Conservation (phyloP, 2,329 filamentous ascomycete species). For the Microdochium paspali region DNA sequence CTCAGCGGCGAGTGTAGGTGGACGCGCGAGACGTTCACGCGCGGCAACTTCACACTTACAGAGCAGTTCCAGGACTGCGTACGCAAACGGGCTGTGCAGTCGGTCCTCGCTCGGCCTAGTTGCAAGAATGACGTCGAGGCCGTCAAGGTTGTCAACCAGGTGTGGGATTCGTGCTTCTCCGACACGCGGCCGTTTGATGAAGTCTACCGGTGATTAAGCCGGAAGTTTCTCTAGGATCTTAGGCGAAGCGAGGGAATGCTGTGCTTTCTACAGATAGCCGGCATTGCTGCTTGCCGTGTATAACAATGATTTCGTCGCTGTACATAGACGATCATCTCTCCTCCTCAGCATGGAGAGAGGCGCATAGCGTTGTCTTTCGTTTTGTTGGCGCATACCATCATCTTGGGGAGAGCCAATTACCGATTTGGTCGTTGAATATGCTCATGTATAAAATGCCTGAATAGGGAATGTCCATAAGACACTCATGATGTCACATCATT, state of each 20-base stretch:
- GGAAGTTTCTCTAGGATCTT: not conserved
- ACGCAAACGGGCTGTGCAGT: slow-evolving; percentile 67
- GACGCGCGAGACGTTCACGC: slow-evolving; percentile 73
- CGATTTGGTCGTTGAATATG: no score
- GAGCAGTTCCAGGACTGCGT: slow-evolving; percentile 94
- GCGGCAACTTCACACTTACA: slow-evolving; percentile 80
- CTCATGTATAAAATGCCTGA: not conserved
- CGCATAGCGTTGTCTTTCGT: not conserved
- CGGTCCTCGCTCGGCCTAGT: slow-evolving; percentile 65
- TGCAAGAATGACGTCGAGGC: slow-evolving; percentile 85
- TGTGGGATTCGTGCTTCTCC: slow-evolving; percentile 96
- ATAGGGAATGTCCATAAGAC: not conserved
- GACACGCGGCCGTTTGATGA: slow-evolving; percentile 96
- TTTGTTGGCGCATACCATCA: no score
- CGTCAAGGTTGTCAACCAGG: slow-evolving; percentile 81
- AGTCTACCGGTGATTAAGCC: slow-evolving; percentile 62
- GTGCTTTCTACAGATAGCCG: no score
- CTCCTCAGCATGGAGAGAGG: not conserved
- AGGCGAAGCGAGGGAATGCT: no score
- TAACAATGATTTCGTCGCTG: not conserved
- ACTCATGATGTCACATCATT: slow-evolving; percentile 11
- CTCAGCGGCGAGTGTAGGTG: slow-evolving; percentile 92
- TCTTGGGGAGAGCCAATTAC: no score
- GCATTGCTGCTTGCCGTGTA: no score
- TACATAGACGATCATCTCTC: not conserved